These are phyloP conservation scores for Helicocarpus griseus DNA, from an alignment of 2,329 filamentous ascomycete genomes.

Conservation along the genomic window DNA sequence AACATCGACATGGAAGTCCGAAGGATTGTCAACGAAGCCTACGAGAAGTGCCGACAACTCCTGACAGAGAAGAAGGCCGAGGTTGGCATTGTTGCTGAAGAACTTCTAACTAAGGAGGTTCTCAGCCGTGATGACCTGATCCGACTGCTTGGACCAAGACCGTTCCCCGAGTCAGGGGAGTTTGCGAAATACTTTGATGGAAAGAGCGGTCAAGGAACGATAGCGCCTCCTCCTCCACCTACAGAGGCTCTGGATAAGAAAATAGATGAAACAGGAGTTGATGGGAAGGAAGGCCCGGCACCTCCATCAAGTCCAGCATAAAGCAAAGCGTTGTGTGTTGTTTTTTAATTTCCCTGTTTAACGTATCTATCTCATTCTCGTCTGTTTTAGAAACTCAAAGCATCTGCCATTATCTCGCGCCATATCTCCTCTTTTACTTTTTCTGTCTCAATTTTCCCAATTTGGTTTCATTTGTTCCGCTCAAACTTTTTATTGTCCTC, in stretches of 20 bases:
- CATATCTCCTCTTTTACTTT: conserved; percentile 7
- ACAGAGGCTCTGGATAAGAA: conserved; percentile 6
- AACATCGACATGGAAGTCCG: conserved; percentile 87
- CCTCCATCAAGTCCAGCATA: conserved; percentile 1
- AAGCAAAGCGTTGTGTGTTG: background rate
- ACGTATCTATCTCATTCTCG: background rate
- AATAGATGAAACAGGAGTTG: background rate
- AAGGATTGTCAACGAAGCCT: conserved; percentile 83
- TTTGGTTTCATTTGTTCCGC: background rate
- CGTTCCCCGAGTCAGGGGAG: conserved; percentile 76
- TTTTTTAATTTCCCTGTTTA: conserved; percentile 1
- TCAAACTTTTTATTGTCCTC: too few relatives aligned
- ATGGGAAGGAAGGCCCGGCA: background rate
- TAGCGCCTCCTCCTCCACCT: conserved; percentile 12
- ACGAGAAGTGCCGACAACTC: conserved; percentile 78
- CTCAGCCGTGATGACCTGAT: conserved; percentile 87
- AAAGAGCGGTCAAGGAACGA: conserved; percentile 28
- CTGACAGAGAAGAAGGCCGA: conserved; percentile 79
- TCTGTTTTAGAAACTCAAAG: background rate
- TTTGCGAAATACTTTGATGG: conserved; percentile 88
- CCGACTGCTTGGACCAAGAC: conserved; percentile 70
- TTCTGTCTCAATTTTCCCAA: conserved; percentile 8
- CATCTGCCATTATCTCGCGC: background rate
- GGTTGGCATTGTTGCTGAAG: conserved; percentile 82
- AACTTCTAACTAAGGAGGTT: conserved; percentile 85